Percentiles rank a stretch among this genome's conserved stretches.
Evolutionary conservation across 75 land plant species (phyloP).

Genomic region (Ceratopteris richardii): DNA sequence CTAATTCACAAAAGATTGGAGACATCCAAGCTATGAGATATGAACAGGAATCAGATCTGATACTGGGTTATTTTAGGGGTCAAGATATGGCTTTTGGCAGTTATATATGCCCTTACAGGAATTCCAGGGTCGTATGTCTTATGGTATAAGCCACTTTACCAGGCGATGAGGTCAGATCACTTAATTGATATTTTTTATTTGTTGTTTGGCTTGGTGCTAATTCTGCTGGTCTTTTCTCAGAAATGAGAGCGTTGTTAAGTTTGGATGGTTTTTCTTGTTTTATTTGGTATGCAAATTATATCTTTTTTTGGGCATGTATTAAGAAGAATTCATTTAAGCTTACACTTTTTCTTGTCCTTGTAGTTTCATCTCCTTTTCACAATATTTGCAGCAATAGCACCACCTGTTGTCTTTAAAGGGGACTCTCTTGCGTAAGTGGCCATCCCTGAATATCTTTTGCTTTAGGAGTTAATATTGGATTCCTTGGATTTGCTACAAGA

Average conservation of each 20-base stretch:
- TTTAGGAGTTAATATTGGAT: too few relatives aligned
- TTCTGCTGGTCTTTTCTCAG: slow-evolving; percentile 21
- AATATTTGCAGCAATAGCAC: slow-evolving; percentile 86
- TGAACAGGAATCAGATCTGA: too few relatives aligned
- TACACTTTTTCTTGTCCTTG: slow-evolving; percentile 10
- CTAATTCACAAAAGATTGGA: too few relatives aligned
- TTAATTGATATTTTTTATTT: background rate
- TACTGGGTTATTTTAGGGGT: slow-evolving; percentile 43
- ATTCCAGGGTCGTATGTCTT: slow-evolving; percentile 77
- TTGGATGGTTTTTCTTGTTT: slow-evolving; percentile 77
- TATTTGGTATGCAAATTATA: slow-evolving; percentile 52
- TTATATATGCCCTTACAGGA: slow-evolving; percentile 65
- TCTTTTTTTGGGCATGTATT: background rate
- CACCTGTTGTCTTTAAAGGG: slow-evolving; percentile 91
- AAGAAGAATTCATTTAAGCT: too few relatives aligned
- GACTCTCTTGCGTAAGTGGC: slow-evolving; percentile 77
- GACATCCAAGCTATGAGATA: too few relatives aligned
- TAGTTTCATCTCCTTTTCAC: slow-evolving; percentile 83
- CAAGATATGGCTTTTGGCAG: slow-evolving; percentile 73
- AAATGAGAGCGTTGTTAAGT: slow-evolving; percentile 80
- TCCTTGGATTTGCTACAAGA: too few relatives aligned
- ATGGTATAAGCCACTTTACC: slow-evolving; percentile 95
- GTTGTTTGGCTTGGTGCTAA: background rate
- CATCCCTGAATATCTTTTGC: background rate
- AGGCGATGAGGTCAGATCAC: slow-evolving; percentile 69